Evolutionary conservation across 2,329 filamentous ascomycete species (phyloP), one percentile per base, ranked within the genome.

Genomic region (Trichoderma atrobrunneum): DNA sequence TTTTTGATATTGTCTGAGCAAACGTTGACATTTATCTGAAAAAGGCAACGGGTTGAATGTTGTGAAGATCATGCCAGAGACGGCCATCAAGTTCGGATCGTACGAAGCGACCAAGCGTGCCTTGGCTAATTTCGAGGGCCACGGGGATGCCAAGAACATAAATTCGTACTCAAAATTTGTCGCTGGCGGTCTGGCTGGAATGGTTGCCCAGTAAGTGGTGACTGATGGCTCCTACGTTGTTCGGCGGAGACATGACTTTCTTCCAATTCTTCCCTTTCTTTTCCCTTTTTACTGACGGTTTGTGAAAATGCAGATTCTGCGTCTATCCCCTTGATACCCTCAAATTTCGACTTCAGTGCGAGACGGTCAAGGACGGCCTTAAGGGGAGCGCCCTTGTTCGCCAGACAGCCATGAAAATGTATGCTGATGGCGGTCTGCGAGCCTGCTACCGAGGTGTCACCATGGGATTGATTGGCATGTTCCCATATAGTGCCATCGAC

Each of bases 61-160:
- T 3, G 82, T 98, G 78, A 99, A 99, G 82, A 96, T 99, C 73
- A 97, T 98, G 94, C 96, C 96, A 0, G 96, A 99, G 84, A 98
- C 95, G 32, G 95, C 96, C 30, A 97, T 99, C 80, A 97, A 98
- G 82, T 99, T 99, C 80, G 96, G 96, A 73, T 95, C 95, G 24
- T 99, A 98, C 79, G 96, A 99, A 88, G 94, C 94, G 66, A 92
- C 94, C 10, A 99, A 98, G 85, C 91, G 94, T 74, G 89, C 92
- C 5, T 89, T 98, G 73, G 94, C 95, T 63, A 90, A 89, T 73
- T 82, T 98, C 65, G 96, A 98, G 85, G 96, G 96, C 7, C 94
- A 97, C 78, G 88, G 91, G 74, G 93, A 98, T 80, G 88, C 94
- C 0, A 90, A 89, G 74, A 87, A 88, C 69, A 95, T 98, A 76